Percentiles rank a stretch among this genome's conserved stretches.
These are phyloP conservation scores for Candida saitoana DNA, from an alignment of 805 yeast genomes.

Conservation along the genomic window DNA sequence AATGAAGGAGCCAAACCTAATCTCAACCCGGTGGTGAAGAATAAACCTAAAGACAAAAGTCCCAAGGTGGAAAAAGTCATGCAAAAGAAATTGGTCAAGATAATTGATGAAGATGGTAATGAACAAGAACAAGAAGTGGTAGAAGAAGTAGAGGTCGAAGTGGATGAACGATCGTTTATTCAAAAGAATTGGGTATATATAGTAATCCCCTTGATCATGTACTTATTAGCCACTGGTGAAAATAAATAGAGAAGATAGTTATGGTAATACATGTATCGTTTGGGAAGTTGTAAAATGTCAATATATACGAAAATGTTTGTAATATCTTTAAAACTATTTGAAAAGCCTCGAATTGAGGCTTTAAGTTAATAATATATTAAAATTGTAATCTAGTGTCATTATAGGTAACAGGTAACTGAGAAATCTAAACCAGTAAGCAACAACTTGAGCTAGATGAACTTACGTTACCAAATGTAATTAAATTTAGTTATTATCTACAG, in stretches of 20 bases:
- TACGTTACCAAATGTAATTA: too few species aligned
- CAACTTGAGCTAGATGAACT: too few species aligned
- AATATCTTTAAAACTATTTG: too few species aligned
- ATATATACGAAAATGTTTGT: too few species aligned
- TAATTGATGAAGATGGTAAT: constrained; percentile 22
- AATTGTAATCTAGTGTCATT: too few species aligned
- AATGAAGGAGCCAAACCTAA: constrained; percentile 25
- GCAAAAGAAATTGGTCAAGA: constrained; percentile 15
- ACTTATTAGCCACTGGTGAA: constrained; percentile 12
- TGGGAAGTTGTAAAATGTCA: too few species aligned
- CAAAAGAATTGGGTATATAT: constrained; percentile 64
- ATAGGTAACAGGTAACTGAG: too few species aligned
- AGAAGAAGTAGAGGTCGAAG: constrained; percentile 20
- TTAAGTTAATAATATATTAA: too few species aligned
- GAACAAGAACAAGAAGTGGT: constrained; percentile 20
- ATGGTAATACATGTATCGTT: too few species aligned
- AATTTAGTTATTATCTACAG: too few species aligned
- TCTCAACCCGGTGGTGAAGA: constrained; percentile 19
- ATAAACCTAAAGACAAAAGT: constrained; percentile 10
- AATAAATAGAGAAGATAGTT: neutral
- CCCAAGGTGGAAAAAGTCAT: constrained; percentile 8
- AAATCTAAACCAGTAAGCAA: too few species aligned
- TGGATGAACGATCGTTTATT: constrained; percentile 42
- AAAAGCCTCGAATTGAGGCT: too few species aligned
- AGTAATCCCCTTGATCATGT: constrained; percentile 44